A percentile compares a stretch with the other conserved stretches of the same genome.
phyloP scores from a whole-genome alignment of 257 asterid species.

The Primulina tabacum region DNA sequence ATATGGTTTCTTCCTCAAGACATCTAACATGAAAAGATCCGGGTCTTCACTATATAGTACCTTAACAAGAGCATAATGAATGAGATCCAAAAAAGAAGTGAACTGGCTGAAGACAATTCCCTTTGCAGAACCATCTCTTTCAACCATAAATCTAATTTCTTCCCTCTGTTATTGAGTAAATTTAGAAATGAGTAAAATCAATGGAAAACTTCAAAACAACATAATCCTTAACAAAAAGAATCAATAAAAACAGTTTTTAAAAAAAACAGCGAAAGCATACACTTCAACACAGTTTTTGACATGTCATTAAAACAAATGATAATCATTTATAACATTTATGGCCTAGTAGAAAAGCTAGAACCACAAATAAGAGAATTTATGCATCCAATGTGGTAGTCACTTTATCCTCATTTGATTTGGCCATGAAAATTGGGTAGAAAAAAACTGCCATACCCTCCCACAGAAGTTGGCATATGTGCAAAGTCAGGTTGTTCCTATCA shows the following conservation, averaged over 20 bases:
- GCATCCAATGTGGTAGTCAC: background rate
- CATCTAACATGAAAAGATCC: slow-evolving; percentile 19
- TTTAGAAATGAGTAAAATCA: slow-evolving; percentile 20
- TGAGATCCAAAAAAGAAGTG: slow-evolving; percentile 90
- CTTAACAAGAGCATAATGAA: slow-evolving; percentile 77
- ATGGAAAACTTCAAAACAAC: background rate
- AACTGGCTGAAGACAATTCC: slow-evolving; percentile 96
- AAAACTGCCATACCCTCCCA: background rate
- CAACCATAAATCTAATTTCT: slow-evolving; percentile 89
- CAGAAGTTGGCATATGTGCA: background rate
- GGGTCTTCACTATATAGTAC: slow-evolving; percentile 32
- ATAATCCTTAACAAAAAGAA: background rate
- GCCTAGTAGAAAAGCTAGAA: background rate
- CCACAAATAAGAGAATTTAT: background rate
- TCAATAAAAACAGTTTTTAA: no score
- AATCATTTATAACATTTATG: no score
- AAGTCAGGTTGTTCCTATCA: background rate
- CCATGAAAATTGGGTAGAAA: background rate
- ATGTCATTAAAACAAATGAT: no score
- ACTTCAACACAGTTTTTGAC: background rate
- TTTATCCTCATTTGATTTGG: background rate
- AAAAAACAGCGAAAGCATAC: background rate
- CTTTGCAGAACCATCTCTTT: slow-evolving; percentile 97
- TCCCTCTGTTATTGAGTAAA: slow-evolving; percentile 63
- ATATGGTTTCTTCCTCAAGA: slow-evolving; percentile 8